Evolutionary conservation across 495 filamentous ascomycete species (phyloP).

Genomic region (Sporormia fimetaria): DNA sequence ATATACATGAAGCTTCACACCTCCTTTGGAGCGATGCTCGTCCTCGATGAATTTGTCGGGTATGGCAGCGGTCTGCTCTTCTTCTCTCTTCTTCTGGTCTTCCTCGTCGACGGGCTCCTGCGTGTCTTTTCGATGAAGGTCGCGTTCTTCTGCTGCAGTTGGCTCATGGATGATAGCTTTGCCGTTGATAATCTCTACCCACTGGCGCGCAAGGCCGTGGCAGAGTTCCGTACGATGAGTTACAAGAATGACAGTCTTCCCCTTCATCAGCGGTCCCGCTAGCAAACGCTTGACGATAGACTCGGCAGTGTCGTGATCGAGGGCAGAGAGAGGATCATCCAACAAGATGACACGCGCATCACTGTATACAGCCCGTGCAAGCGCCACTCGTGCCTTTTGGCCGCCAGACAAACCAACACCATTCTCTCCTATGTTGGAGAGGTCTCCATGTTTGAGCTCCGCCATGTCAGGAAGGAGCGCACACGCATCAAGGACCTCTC

Average conservation of each 20-base stretch:
- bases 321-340: constrained; percentile 34
- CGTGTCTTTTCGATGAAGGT: constrained; percentile 13
- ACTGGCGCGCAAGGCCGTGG: constrained; percentile 51
- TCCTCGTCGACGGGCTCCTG: constrained; percentile 20
- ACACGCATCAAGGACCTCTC: constrained; percentile 32
- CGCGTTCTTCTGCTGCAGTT: constrained; percentile 24
- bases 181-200: constrained; percentile 53
- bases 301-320: constrained; percentile 67
- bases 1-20: constrained; percentile 62
- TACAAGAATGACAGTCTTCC: constrained; percentile 55
- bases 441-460: constrained; percentile 32
- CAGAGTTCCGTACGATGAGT: constrained; percentile 70
- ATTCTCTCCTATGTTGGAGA: constrained; percentile 35
- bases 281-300: constrained; percentile 59
- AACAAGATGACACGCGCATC: constrained; percentile 30
- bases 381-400: constrained; percentile 33
- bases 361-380: constrained; percentile 35
- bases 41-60: constrained; percentile 76
- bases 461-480: constrained; percentile 32
- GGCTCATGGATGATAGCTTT: constrained; percentile 40
- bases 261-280: constrained; percentile 48
- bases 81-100: constrained; percentile 30
- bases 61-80: constrained; percentile 41
- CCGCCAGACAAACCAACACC: constrained; percentile 34
- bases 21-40: constrained; percentile 62